Base-by-base conservation (phyloP, 2,329 filamentous ascomycete species). In the Lasiodiplodia hormozganensis region DNA sequence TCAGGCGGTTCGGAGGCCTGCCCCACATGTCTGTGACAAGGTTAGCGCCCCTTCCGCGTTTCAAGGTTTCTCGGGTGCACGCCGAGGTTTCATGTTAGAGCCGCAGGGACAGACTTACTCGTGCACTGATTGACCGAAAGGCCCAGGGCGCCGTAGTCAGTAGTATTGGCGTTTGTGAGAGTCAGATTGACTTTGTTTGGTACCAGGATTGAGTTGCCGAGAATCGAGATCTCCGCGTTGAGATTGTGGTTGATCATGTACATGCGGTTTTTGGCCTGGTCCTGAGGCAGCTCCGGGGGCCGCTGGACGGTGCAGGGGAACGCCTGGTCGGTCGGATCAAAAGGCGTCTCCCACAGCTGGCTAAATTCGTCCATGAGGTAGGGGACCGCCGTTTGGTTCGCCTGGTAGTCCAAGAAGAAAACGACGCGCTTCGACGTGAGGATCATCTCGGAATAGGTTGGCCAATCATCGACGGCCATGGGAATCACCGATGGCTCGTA, bases 231-330 rank as follows among this genome's bases (percentile, higher is more conserved):
- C 72, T 94, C 86, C 69, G 90, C 86, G 78, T 97, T 97, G 69
- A 97, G 85, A 77, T 97, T 97, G 82, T 97, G 94, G 80, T 97
- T 97, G 74, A 91, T 87, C 75, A 97, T 85, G 77, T 94, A 96
- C 80, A 97, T 85, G 53, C 89, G 86, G 36, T 89, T 83, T 69
- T 83, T 82, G 0, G 76, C 76, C 18, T 78, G 77, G 2, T 87
- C 85, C 0, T 77, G 75, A 2, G 81, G 74, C 68, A 96, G 82
- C 53, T 87, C 82, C 0, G 92, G 92, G 0, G 94, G 94, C 0
- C 94, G 89, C 76, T 97, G 88, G 47, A 90, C 85, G 0, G 83
- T 89, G 81, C 94, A 97, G 0, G 94, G 93, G 77, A 97, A 97
- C 0, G 79, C 77, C 3, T 88, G 81, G 73, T 90, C 80, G 0